A percentile compares a stretch with the other conserved stretches of the same genome.
Evolutionary conservation across 1,284 basidiomycete genomes (phyloP).

Genomic region (Megacollybia platyphylla): DNA sequence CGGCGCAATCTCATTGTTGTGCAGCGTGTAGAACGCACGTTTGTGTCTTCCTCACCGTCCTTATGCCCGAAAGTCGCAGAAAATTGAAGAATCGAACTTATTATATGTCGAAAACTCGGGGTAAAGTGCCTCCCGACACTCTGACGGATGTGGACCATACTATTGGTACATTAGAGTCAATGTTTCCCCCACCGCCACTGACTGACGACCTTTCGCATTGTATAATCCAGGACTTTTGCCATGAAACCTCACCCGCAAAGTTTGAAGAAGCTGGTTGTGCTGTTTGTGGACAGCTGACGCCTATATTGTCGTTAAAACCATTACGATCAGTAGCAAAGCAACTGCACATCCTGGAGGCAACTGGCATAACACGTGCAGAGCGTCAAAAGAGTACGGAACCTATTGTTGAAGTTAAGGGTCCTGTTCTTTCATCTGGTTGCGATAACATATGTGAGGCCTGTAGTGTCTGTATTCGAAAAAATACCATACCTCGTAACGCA

Average conservation of each 20-base stretch:
- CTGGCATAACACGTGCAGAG: neutral
- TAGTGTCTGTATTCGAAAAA: conserved; percentile 7
- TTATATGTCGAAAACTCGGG: too few relatives aligned
- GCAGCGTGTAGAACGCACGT: too few relatives aligned
- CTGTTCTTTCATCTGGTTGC: conserved; percentile 11
- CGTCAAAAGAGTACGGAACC: neutral
- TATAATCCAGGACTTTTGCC: neutral
- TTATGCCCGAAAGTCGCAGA: too few relatives aligned
- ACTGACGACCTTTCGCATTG: neutral
- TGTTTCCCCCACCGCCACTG: neutral
- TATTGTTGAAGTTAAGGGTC: conserved; percentile 7
- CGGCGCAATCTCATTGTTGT: too few relatives aligned
- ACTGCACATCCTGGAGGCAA: conserved; percentile 6
- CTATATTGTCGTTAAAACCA: conserved; percentile 4
- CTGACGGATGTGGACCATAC: too few relatives aligned
- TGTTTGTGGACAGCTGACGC: conserved; percentile 15
- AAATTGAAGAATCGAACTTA: too few relatives aligned
- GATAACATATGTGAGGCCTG: conserved; percentile 9
- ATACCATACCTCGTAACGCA: conserved; percentile 13
- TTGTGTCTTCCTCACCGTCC: too few relatives aligned
- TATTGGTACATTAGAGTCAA: too few relatives aligned
- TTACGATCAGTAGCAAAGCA: conserved; percentile 8
- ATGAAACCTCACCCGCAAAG: neutral
- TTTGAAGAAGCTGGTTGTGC: conserved; percentile 15
- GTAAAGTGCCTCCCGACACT: too few relatives aligned